Evolutionary conservation across 768 basidiomycete species (phyloP).

Genomic region (Cubamyces sp.): DNA sequence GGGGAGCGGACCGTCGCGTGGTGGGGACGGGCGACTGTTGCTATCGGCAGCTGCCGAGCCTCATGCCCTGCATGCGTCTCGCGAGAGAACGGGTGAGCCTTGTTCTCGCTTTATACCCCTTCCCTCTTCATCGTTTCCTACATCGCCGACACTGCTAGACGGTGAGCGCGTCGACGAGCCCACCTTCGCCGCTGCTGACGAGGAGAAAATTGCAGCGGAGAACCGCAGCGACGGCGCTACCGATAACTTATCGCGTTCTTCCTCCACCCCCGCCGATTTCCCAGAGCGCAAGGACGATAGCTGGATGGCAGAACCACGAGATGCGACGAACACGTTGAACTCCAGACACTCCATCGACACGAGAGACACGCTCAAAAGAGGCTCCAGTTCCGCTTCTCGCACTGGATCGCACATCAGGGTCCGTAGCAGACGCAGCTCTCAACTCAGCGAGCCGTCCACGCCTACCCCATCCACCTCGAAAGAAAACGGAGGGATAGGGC

Average conservation of each 20-base stretch:
- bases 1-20: neutral
- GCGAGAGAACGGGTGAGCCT: constrained; percentile 24
- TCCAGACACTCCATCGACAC: constrained; percentile 13
- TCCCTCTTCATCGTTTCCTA: constrained; percentile 23
- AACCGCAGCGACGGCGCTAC: constrained; percentile 18
- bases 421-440: constrained; percentile 30
- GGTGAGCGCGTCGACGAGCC: constrained; percentile 21
- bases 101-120: constrained; percentile 31
- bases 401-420: constrained; percentile 14
- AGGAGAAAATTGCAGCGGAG: constrained; percentile 2
- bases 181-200: neutral
- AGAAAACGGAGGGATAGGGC: constrained; percentile 29
- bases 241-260: constrained; percentile 26
- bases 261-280: constrained; percentile 10
- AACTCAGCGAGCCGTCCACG: constrained; percentile 28
- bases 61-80: constrained; percentile 24
- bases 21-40: constrained; percentile 11
- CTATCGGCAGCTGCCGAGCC: constrained; percentile 29
- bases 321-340: constrained; percentile 28
- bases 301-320: constrained; percentile 28
- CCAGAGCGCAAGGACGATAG: constrained; percentile 21
- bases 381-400: constrained; percentile 22
- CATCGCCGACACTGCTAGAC: constrained; percentile 29
- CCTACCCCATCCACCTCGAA: constrained; percentile 28
- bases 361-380: constrained; percentile 19